These are phyloP conservation scores for Pseudonectria foliicola DNA, from an alignment of 2,329 filamentous ascomycete species.

Conservation along the genomic window DNA sequence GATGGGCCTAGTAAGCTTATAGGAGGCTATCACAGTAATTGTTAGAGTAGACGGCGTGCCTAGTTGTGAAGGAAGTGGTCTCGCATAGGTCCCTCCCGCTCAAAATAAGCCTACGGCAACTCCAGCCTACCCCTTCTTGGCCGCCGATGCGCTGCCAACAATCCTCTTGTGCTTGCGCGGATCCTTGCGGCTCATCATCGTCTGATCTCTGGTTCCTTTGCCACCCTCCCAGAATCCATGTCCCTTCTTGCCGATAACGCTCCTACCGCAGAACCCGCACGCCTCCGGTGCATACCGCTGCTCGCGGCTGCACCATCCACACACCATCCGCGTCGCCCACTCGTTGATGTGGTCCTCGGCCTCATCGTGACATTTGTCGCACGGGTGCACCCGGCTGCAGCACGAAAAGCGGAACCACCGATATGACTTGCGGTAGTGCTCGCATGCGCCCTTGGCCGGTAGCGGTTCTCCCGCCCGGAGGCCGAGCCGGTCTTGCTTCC, in stretches of 20 bases:
- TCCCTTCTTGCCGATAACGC: conserved; percentile 58
- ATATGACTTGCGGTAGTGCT: conserved; percentile 52
- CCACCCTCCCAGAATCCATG: conserved; percentile 82
- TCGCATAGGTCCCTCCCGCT: too few relatives aligned
- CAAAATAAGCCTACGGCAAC: too few relatives aligned
- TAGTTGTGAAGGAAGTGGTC: too few relatives aligned
- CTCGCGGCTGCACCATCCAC: conserved; percentile 72
- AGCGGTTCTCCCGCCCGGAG: conserved; percentile 51
- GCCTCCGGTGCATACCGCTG: conserved; percentile 72
- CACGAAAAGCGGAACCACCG: conserved; percentile 62
- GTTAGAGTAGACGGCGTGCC: too few relatives aligned
- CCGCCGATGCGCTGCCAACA: conserved; percentile 25
- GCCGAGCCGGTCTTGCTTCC: conserved; percentile 47
- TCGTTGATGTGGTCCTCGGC: conserved; percentile 66
- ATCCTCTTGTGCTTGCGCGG: conserved; percentile 64
- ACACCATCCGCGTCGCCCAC: conserved; percentile 80
- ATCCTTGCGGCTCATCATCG: conserved; percentile 68
- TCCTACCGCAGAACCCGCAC: conserved; percentile 65
- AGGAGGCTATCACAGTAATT: too few relatives aligned
- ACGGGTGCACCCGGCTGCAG: conserved; percentile 52
- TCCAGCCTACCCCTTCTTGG: conserved; percentile 11
- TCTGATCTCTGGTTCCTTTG: conserved; percentile 67
- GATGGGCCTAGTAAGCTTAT: too few relatives aligned
- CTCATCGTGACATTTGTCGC: conserved; percentile 68
- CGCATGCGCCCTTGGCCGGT: conserved; percentile 45